Evolutionary conservation across 2,329 filamentous ascomycete species (phyloP).

Genomic region (Fusarium virguliforme): DNA sequence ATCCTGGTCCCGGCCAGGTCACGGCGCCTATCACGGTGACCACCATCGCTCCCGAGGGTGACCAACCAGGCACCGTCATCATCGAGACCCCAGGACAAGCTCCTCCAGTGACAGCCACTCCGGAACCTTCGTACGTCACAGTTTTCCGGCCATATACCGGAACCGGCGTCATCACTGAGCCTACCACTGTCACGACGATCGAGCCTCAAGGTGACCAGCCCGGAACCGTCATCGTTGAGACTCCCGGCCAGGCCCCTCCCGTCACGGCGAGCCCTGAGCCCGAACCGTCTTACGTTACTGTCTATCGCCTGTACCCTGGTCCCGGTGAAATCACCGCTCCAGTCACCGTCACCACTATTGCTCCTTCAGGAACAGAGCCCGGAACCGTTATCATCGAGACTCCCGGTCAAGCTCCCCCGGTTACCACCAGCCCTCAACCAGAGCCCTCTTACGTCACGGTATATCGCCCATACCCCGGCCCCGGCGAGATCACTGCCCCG

Average conservation of each 20-base stretch:
- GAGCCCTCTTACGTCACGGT: background rate
- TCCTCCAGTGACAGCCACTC: conserved; percentile 13
- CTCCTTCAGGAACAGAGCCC: conserved; percentile 14
- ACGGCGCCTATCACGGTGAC: background rate
- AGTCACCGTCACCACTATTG: conserved; percentile 18
- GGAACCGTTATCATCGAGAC: conserved; percentile 33
- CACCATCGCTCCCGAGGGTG: background rate
- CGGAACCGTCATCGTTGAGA: conserved; percentile 27
- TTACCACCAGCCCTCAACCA: background rate
- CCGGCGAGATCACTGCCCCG: background rate
- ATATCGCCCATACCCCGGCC: background rate
- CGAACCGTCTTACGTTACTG: conserved; percentile 22
- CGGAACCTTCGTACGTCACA: conserved; percentile 28
- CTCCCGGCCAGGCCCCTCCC: conserved; percentile 21
- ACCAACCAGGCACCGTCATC: background rate
- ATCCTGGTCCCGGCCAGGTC: background rate
- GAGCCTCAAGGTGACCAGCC: conserved; percentile 20
- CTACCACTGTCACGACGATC: conserved; percentile 22
- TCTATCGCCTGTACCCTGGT: background rate
- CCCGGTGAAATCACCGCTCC: background rate
- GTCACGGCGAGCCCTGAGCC: conserved; percentile 4
- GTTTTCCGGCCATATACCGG: conserved; percentile 22
- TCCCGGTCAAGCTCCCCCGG: background rate
- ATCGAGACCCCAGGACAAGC: conserved; percentile 24
- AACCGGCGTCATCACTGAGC: conserved; percentile 15